Evolutionary conservation across 179 eudicot genomes (phyloP), one percentile per base, ranked within the genome.

Genomic region (Spergularia azorica): DNA sequence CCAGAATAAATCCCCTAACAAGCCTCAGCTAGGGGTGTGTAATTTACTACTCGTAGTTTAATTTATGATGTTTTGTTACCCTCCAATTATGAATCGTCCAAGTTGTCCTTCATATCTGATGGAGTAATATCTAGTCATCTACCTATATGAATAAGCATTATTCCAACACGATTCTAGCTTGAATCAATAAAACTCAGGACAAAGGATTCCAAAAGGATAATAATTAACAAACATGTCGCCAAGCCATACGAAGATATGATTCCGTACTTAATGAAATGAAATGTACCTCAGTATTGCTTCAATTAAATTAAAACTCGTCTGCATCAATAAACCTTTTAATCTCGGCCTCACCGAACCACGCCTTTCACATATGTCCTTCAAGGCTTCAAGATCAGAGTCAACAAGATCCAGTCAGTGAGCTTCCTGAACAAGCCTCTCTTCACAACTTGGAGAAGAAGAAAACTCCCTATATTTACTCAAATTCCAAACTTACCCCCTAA

Each of bases 1-100:
- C 6, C 56, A 48, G 62, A 57, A 67, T 48, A 41, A 81, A 65
- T 14, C 21, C 65, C 68, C 20, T 74, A 46, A 8, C 18, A 36
- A 70, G 67, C 20, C 56, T 21, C 67, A 55, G 12, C 48, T 70
- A 77, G 58, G 62, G 80, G 66, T 48, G 63, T 80, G 79, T 71
- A 71, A 41, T 66, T 66, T 81, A 70, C 52, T 26, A 26, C 32
- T 26, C 32, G 32, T 72, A 41, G 21, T 77, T 16, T 60, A 12
- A 4, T 72, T 10, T 71, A 58, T 63, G 51, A 54, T 68, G 57
- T 39, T 32, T 8, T 38, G 74, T 36, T 38, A 38, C 56, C 32
- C 73, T 70, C 18, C 21, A 70, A 55, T 32, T 13, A 56, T 71
- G 74, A 12, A 63, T 57, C 32, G 32, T 67, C 1, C 58, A 54